Percentiles rank a stretch among this genome's conserved stretches.
Evolutionary conservation across 495 filamentous ascomycete genomes (phyloP).

Genomic region (Hypoxylon crocopeplum): DNA sequence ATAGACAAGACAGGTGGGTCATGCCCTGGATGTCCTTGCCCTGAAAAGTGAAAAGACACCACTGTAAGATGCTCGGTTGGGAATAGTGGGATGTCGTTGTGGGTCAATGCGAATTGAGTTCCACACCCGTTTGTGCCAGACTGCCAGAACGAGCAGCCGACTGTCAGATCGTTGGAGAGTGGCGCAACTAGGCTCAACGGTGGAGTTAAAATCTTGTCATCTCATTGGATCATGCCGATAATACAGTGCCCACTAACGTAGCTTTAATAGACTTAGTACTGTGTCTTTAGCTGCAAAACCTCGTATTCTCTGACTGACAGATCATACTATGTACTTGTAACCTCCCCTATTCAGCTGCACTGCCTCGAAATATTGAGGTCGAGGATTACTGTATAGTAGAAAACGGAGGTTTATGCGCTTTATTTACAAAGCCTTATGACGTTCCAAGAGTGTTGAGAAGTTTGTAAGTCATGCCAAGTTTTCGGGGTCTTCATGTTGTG

Average conservation of each 20-base stretch:
- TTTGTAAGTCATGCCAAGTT: too few relatives aligned
- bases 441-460: too few relatives aligned
- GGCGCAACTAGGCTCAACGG: too few relatives aligned
- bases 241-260: slow-evolving; percentile 17
- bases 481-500: too few relatives aligned
- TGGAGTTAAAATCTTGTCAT: slow-evolving; percentile 1
- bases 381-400: background rate
- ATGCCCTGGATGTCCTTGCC: too few relatives aligned
- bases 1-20: too few relatives aligned
- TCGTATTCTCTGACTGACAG: too few relatives aligned
- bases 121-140: background rate
- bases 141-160: slow-evolving; percentile 14
- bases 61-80: slow-evolving; percentile 10
- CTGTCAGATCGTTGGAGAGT: slow-evolving; percentile 11
- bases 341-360: slow-evolving; percentile 2
- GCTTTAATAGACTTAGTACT: background rate
- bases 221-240: slow-evolving; percentile 10
- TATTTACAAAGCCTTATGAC: too few relatives aligned
- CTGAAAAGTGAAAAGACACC: too few relatives aligned
- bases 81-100: slow-evolving; percentile 12
- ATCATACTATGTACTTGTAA: background rate
- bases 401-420: too few relatives aligned
- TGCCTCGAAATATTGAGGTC: background rate
- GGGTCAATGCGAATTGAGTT: slow-evolving; percentile 26
- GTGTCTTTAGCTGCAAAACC: slow-evolving; percentile 8